Evolutionary conservation across 495 filamentous ascomycete species (phyloP), one percentile per base, ranked within the genome.

Genomic region (Penicillium malachiteum): DNA sequence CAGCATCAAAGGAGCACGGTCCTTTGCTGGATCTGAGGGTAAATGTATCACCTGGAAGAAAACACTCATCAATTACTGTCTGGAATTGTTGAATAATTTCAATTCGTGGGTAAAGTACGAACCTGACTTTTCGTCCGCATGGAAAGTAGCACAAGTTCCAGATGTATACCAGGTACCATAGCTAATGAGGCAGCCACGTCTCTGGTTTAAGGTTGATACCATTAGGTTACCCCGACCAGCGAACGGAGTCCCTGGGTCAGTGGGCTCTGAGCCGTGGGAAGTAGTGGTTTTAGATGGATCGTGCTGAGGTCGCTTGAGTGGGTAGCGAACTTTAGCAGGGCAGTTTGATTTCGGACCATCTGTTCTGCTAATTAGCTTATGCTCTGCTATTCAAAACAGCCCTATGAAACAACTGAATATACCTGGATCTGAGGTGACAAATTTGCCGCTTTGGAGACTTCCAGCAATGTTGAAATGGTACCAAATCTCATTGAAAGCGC

Each of bases 381-480:
- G 17, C 3, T 44, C 41, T 44, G 21, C 2, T 8, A 8, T 26
- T 21, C 16, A 0, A 13, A 13, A 34, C 11, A 34, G 18, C 10
- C 35, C 39, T 12, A 35, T 16, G 12, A 18, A 26, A 26, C n/a
- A n/a, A n/a, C n/a, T 42, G 26, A 14, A 58, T 69, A n/a, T 63
- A 82, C 82, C 83, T 63, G 84, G 84, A 13, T 76, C 53, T 0
- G 83, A 74, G 16, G 89, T 74, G 16, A 91, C 79, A 63, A 95
- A 95, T 48, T 83, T 71, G 21, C 91, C 91, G 6, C 79, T 86
- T 65, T 91, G 88, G 38, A 96, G 69, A 53, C 81, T 85, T 31
- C 92, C 92, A 48, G 81, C 81, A 10, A 96, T 83, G 59, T 92
- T 87, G 74, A 87, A 96, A 56, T 85, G 83, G 65, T 96, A 96